Base-by-base conservation (phyloP, 2,329 filamentous ascomycete genomes). In the Botrytis fabae region DNA sequence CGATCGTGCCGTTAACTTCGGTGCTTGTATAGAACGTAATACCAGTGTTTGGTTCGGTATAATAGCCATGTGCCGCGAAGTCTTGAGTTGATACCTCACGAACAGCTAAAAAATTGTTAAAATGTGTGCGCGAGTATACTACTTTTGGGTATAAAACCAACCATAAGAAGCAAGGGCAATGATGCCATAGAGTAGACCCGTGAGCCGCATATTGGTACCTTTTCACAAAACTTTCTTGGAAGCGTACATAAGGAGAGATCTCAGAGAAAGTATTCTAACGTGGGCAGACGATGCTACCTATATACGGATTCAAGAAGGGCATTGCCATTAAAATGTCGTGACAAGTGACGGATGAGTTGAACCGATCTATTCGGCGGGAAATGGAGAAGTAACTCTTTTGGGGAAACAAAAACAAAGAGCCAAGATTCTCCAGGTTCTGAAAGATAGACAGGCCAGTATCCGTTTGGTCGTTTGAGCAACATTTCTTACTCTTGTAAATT, bases 21-120 rank as follows among this genome's bases (percentile, higher is more conserved):
- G 80, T 82, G 79, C 84, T 87, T 65, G 85, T 85, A 77, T 86
- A 85, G 80, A 89, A 88, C 42, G 80, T 82, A 76, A 89, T 88
- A 32, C 85, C 85, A 16, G 87, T 87, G 42, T 82, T 81, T 62
- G 82, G 80, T 68, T 87, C 85, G 18, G 82, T 84, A 76, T 84
- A 86, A 40, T 66, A 71, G 57, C 78, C 78, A 74, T 80, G 78
- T n/a, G 66, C 61, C 51, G 78, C 78, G 75, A 79, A 77, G 73
- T 80, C 79, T 71, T 80, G 79, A 72, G 76, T 77, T 22, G 76
- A 57, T 25, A 77, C 77, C 25, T 69, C 65, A 69, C 61, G 64
- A 62, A 76, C 60, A 71, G 75, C 79, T 80, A 74, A 7, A 46
- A 28, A 51, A 14, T 12, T 51, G 51, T 78, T 59, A 76, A 73